Evolutionary conservation across 257 asterid species (phyloP), one percentile per base, ranked within the genome.

Genomic region (Gentiana straminea): DNA sequence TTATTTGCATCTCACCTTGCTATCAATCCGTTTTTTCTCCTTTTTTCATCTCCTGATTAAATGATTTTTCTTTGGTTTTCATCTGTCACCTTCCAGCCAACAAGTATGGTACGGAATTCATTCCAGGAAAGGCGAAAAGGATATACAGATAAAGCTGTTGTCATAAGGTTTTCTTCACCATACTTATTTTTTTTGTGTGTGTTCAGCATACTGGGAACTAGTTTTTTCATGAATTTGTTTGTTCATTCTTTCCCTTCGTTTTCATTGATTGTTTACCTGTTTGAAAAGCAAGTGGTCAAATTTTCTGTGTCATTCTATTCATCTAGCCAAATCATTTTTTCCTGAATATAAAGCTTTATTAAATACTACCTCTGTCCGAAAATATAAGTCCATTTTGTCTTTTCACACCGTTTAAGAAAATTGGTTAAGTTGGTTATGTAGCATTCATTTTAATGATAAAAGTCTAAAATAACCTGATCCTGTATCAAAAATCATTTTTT

Each of bases 91-190:
- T 43, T 70, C 74, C 73, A 92, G 98, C 97, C 98, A 45, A 80
- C 55, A 72, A 85, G 98, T 73, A 78, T 70, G 78, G 83, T 83
- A 64, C 79, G 98, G 55, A 81, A 64, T 67, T 88, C 98, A 58
- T 92, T 92, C 65, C 91, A 93, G 66, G 97, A 83, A 35, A 69
- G 82, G 38, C 87, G 88, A 50, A 95, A 88, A 75, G 97, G 98
- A 52, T 88, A 79, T 69, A 78, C 97, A 4, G 97, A 92, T 73
- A 92, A 92, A 77, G 97, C 98, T 32, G 95, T 92, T 49, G 77
- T 69, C 61, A 92, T 88, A 76, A 92, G 98, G 98, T 92, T 5
- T 35, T 61, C 10, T 63, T 41, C 58, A 59, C 38, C 49, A 38
- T 57, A 39, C 48, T 61, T 38, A 0, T 24, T 24, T 15, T 24